Evolutionary conservation across 352 stramenopile species (phyloP).

Genomic region (Phytopythium aichiense): DNA sequence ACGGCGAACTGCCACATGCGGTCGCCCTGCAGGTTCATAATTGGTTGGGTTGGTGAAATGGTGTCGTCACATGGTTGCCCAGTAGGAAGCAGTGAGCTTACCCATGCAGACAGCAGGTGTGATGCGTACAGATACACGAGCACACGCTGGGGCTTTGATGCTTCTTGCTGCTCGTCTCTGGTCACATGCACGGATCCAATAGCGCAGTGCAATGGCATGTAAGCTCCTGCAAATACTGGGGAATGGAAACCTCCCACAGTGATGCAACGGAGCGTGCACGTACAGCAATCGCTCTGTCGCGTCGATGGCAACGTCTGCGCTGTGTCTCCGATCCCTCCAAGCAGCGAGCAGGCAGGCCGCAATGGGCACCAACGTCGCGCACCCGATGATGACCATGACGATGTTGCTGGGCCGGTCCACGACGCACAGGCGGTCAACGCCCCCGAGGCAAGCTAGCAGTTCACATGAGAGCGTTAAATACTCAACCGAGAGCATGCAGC

Average conservation of each 20-base stretch:
- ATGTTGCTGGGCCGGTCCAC: constrained; percentile 43
- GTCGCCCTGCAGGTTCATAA: constrained; percentile 35
- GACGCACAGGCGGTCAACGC: constrained; percentile 32
- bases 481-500: background rate
- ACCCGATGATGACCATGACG: constrained; percentile 55
- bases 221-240: background rate
- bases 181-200: background rate
- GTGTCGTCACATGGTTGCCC: background rate
- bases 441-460: constrained; percentile 25
- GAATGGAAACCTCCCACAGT: background rate
- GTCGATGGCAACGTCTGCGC: constrained; percentile 3
- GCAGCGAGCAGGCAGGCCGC: constrained; percentile 28
- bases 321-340: constrained; percentile 26
- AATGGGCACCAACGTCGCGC: constrained; percentile 41
- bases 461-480: background rate
- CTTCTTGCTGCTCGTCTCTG: background rate
- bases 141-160: constrained; percentile 27
- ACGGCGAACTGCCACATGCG: constrained; percentile 81
- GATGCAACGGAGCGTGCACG: constrained; percentile 8
- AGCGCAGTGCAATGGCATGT: background rate
- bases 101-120: constrained; percentile 79
- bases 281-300: constrained; percentile 36
- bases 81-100: constrained; percentile 14
- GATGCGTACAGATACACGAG: constrained; percentile 67
- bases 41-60: background rate